Conservation (phyloP, 2,329 filamentous ascomycete species). For the Talaromyces atroroseus region DNA sequence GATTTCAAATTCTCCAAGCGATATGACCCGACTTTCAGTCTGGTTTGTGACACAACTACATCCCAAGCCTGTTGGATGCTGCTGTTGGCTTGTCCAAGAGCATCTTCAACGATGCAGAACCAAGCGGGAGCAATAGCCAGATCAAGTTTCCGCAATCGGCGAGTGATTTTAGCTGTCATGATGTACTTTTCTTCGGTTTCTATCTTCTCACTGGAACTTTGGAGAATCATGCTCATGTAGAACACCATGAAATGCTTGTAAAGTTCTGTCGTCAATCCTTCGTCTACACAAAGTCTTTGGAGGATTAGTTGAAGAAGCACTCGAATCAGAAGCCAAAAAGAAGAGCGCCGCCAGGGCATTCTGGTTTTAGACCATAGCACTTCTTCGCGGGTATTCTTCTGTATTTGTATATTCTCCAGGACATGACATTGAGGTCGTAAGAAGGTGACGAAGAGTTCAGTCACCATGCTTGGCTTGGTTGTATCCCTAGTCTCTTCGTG, state of each 20-base stretch:
- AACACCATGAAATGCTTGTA: constrained; percentile 9
- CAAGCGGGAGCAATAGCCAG: not conserved
- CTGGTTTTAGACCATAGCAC: constrained; percentile 38
- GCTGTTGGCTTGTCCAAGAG: constrained; percentile 1
- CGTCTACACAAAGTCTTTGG: constrained; percentile 7
- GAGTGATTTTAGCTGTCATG: constrained; percentile 7
- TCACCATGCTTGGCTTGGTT: constrained; percentile 46
- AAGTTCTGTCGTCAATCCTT: not conserved
- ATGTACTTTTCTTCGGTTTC: not conserved
- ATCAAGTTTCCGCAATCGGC: constrained; percentile 3
- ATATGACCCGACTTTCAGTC: not conserved
- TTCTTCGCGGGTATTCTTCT: constrained; percentile 53
- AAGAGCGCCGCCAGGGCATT: constrained; percentile 48
- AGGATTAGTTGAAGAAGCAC: constrained; percentile 2
- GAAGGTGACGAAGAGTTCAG: constrained; percentile 46
- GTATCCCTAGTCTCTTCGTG: constrained; percentile 47
- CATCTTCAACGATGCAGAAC: not conserved
- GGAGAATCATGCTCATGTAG: constrained; percentile 1
- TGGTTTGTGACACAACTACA: not conserved
- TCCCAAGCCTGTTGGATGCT: not conserved
- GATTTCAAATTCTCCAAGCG: not conserved
- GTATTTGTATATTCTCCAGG: constrained; percentile 27
- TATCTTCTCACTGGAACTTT: not conserved
- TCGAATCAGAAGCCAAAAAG: constrained; percentile 53
- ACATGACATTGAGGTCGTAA: constrained; percentile 36